Evolutionary conservation across 148 eudicot species (phyloP), one percentile per base, ranked within the genome.

Genomic region (Talinum fruticosum): DNA sequence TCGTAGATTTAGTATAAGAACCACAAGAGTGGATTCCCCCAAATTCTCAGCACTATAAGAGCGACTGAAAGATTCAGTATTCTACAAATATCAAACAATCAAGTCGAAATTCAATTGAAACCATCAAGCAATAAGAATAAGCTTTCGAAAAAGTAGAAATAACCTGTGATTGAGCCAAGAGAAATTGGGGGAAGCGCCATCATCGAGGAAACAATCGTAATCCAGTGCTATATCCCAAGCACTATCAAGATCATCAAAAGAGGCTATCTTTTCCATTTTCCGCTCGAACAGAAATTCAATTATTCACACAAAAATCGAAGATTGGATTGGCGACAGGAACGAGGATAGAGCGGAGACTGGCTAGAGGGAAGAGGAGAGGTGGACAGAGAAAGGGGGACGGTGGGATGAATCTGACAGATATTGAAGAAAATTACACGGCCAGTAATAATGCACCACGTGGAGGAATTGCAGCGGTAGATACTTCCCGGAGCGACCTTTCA

Each of bases 111-210:
- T 32, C 2, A 62, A 72, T 23, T 14, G 65, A 29, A 71, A 78
- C 18, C 3, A 6, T 29, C 47, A 68, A 24, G 19, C 8, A 23
- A 65, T 38, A 28, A 1, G 24, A 53, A 45, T 35, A 19, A 37
- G 33, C 41, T 37, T 41, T 12, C 23, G 16, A 66, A 4, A 36
- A 80, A 81, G 47, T 33, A 47, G 35, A 37, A 57, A 69, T 15
- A 62, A 89, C 92, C 87, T 80, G 44, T 83, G 86, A 81, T 80
- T 66, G 70, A 79, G 80, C 87, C 90, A 89, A 76, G 78, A 76
- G 78, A 91, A 87, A 76, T 84, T 81, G 68, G 88, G 78, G 29
- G 94, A 82, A 45, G 87, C 69, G 14, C 75, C 86, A 41, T 87
- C 89, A 54, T 87, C 84, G 80, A 89, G 85, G 80, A 89, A 83